Percentiles rank a stretch among this genome's conserved stretches.
These are phyloP conservation scores for Pichia sp. DNA, from an alignment of 1,139 yeast genomes.

Conservation along the genomic window DNA sequence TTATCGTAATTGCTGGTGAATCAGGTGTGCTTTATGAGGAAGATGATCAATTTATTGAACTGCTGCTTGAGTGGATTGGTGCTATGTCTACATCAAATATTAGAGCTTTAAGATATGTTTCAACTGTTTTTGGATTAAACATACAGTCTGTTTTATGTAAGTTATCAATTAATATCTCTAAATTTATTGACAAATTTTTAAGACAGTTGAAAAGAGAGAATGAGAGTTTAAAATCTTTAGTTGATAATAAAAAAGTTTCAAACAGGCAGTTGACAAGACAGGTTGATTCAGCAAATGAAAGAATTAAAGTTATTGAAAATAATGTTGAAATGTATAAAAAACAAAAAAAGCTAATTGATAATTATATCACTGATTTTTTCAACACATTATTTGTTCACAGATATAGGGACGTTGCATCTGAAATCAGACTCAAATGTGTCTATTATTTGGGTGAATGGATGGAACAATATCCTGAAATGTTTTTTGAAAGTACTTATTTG, in stretches of 20 bases:
- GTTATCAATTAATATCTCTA: conserved; percentile 39
- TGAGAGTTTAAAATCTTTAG: conserved; percentile 12
- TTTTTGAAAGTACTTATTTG: conserved; percentile 60
- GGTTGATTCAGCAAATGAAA: conserved; percentile 28
- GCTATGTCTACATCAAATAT: conserved; percentile 63
- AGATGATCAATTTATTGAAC: conserved; percentile 46
- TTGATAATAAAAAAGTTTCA: conserved; percentile 8
- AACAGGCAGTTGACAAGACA: conserved; percentile 31
- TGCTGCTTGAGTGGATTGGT: conserved; percentile 68
- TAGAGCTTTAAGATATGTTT: conserved; percentile 64
- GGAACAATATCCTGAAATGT: conserved; percentile 60
- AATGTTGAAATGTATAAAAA: conserved; percentile 43
- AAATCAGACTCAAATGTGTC: conserved; percentile 65
- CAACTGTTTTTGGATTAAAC: conserved; percentile 54
- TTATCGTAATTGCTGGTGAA: conserved; percentile 54
- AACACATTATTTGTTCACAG: conserved; percentile 68
- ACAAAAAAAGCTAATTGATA: conserved; percentile 49
- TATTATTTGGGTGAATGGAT: conserved; percentile 61
- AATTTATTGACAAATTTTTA: conserved; percentile 40
- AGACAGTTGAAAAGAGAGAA: conserved; percentile 35
- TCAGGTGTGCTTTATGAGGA: conserved; percentile 48
- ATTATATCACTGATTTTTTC: conserved; percentile 57
- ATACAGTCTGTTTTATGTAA: conserved; percentile 58
- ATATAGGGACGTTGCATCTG: conserved; percentile 73
- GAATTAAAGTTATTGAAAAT: conserved; percentile 37